Evolutionary conservation across 495 filamentous ascomycete genomes (phyloP), one percentile per base, ranked within the genome.

Genomic region (Haplographium delicatum): DNA sequence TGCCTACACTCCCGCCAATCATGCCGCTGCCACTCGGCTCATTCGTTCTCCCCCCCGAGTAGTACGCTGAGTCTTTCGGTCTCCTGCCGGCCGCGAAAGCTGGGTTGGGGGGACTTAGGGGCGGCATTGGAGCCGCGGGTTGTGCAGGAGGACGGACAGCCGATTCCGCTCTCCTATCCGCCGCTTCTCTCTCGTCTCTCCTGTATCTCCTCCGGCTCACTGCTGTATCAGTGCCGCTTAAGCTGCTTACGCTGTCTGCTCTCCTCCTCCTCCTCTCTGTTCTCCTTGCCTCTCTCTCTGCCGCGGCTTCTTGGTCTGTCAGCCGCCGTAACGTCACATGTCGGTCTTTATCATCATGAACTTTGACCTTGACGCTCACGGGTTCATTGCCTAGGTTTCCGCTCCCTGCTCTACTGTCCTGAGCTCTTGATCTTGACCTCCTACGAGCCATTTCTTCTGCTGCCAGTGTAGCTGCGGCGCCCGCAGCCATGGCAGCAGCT

Each of bases 251-350:
- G 19, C 72, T 76, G 53, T 73, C 68, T 43, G 63, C 66, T 42
- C 69, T 40, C 43, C 66, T 60, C 33, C 44, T 41, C 22, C 47
- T 38, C 8, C 46, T 28, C 5, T 55, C 48, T 13, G 64, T 61
- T n/a, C 61, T 59, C 16, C 51, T 37, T 4, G 62, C 60, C 44
- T 62, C 55, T 48, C 54, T n/a, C 22, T 64, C 82, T 3, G 85
- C 84, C 5, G 59, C 59, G 15, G 56, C 56, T 74, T 95, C 89
- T 63, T 89, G 80, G 54, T 91, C 88, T 6, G 84, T 88, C 10
- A 96, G 68, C 23, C 86, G 75, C 19, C 88, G 79, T 16, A 96
- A 73, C 9, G 89, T 95, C 39, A 95, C 83, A 57, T 89, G 85
- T 26, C 83, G 78, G 46, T 86, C 83, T 19, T 65, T 63, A 57